These are phyloP conservation scores for Kodamaea leandrae DNA, from an alignment of 805 yeast genomes.

Conservation along the genomic window DNA sequence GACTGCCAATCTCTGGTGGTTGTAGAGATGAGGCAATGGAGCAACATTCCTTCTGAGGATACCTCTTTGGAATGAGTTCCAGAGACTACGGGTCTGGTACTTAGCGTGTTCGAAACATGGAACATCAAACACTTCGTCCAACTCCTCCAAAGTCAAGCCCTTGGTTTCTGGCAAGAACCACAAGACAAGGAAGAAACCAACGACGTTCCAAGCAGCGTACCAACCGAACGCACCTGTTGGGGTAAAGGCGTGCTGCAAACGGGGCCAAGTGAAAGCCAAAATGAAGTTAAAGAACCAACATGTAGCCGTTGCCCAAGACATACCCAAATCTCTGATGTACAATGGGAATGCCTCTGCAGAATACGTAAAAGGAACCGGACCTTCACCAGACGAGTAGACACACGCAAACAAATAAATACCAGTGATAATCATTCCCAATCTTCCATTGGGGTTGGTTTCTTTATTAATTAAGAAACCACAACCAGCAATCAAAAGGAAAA, in stretches of 20 bases:
- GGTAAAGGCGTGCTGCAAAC: slow-evolving; percentile 60
- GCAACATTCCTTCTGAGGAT: slow-evolving; percentile 46
- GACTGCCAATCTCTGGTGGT: slow-evolving; percentile 57
- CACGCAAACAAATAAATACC: slow-evolving; percentile 73
- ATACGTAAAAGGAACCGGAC: slow-evolving; percentile 87
- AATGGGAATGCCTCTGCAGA: slow-evolving; percentile 83
- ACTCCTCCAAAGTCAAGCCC: slow-evolving; percentile 70
- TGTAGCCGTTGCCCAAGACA: slow-evolving; percentile 75
- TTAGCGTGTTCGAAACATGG: slow-evolving; percentile 54
- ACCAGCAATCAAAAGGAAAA: slow-evolving; percentile 58
- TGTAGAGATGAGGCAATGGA: slow-evolving; percentile 56
- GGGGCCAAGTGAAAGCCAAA: slow-evolving; percentile 77
- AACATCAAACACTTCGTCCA: slow-evolving; percentile 69
- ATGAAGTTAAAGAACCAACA: slow-evolving; percentile 73
- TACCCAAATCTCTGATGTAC: slow-evolving; percentile 75
- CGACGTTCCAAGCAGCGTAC: slow-evolving; percentile 81
- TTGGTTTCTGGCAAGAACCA: slow-evolving; percentile 74
- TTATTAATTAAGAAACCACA: slow-evolving; percentile 68
- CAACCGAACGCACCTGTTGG: slow-evolving; percentile 87
- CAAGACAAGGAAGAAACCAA: slow-evolving; percentile 67
- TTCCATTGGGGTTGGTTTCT: slow-evolving; percentile 41
- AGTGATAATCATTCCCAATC: slow-evolving; percentile 63
- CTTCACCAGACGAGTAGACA: slow-evolving; percentile 81
- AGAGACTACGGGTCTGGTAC: slow-evolving; percentile 31
- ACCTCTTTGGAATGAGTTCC: slow-evolving; percentile 44